Percentiles rank a stretch among this genome's conserved stretches.
These are phyloP conservation scores for Flueggea neowawraea DNA, from an alignment of 441 rosid genomes.

Conservation along the genomic window DNA sequence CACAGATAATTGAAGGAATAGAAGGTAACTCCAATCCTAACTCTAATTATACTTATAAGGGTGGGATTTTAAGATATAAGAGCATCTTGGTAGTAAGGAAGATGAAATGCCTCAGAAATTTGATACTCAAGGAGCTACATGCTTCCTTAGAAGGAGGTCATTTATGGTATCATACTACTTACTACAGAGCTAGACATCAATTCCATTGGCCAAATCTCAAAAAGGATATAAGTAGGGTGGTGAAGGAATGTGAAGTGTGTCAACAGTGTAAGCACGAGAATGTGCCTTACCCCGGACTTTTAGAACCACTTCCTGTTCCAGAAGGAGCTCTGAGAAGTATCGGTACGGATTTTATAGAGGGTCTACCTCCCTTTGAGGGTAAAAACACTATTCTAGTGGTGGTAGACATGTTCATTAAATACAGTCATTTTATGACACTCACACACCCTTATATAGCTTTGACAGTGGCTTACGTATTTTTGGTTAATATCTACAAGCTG, in stretches of 20 bases:
- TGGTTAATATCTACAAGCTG: neutral
- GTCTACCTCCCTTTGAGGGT: neutral
- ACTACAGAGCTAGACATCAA: neutral
- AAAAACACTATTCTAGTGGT: neutral
- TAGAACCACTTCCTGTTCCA: neutral
- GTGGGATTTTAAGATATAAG: too few relatives aligned
- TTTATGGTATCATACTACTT: rapidly evolving
- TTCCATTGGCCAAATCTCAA: neutral
- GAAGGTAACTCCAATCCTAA: too few relatives aligned
- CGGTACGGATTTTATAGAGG: neutral
- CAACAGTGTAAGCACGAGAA: neutral
- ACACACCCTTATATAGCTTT: neutral
- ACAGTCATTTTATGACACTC: neutral
- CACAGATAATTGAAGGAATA: too few relatives aligned
- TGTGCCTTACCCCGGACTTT: rapidly evolving
- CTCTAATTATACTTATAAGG: too few relatives aligned
- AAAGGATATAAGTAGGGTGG: neutral
- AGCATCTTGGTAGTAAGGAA: too few relatives aligned
- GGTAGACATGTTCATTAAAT: neutral
- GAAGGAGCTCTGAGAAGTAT: neutral
- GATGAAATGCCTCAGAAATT: too few relatives aligned
- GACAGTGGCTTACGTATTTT: too few relatives aligned
- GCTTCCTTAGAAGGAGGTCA: neutral
- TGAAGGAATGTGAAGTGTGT: neutral
- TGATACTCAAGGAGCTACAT: too few relatives aligned